Evolutionary conservation across 805 yeast genomes (phyloP), one percentile per base, ranked within the genome.

Genomic region (Wickerhamiella siamensis): DNA sequence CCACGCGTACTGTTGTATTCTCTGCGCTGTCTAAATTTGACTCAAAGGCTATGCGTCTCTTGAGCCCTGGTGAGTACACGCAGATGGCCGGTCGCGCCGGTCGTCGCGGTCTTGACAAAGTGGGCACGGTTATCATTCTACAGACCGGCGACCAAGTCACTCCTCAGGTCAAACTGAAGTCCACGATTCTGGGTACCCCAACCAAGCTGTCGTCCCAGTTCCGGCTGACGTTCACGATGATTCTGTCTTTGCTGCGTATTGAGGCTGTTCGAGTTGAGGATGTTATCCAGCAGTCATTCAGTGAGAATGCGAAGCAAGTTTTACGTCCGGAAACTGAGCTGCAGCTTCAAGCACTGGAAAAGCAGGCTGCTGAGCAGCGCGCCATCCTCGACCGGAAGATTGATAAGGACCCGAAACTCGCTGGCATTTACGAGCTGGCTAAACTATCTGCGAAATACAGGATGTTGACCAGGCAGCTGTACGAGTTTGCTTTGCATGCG

Each of bases 81-180:
- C 98, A 88, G 62, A 91, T 91, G 98, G 87, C 96, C 0, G 98
- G 98, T 36, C 74, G 98, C 61, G 98, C 98, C 0, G 98, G 98
- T 46, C 77, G 98, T 64, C 77, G 98, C 67, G 98, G 98, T 29
- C 64, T 91, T 49, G 98, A 91, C 65, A 65, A 76, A 17, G 83
- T 82, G 0, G 98, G 98, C 56, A 88, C 96, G 0, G 98, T 91
- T 10, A 84, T 91, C 47, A 75, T 87, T 5, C 84, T 91, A 93
- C 70, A 93, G 2, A 49, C 52, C 4, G 61, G 59, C 8, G 53
- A 52, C 8, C 58, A 55, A 16, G 22, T 38, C 16, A 47, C 58
- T 3, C 63, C 66, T 3, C 41, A 51, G 5, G 40, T 67, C 1
- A 72, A 75, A 14, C 74, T 91, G 53, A 82, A 83, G 55, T 83